phyloP scores from a whole-genome alignment of 129 eudicot genomes.

The Deinandra increscens region DNA sequence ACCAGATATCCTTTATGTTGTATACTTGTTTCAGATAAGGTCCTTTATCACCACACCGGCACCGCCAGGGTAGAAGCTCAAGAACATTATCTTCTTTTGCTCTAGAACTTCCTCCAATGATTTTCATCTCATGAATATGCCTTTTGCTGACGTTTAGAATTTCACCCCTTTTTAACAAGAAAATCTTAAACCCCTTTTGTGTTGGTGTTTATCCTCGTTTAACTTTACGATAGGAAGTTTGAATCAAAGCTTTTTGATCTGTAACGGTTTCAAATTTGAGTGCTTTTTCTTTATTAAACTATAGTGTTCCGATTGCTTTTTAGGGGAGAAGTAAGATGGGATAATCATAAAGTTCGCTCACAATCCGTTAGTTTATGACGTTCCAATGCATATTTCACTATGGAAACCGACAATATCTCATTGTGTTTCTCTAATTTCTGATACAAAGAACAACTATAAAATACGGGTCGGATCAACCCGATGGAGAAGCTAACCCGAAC shows the following conservation, averaged over 20 bases:
- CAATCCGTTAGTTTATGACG: slow-evolving; percentile 2
- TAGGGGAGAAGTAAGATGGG: slow-evolving; percentile 31
- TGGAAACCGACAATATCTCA: slow-evolving; percentile 48
- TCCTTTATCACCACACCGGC: too few species aligned
- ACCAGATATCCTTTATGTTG: too few species aligned
- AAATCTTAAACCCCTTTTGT: slow-evolving; percentile 4
- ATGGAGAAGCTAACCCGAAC: slow-evolving; percentile 27
- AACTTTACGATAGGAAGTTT: slow-evolving; percentile 25
- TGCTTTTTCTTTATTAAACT: slow-evolving; percentile 28
- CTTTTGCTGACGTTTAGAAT: neutral
- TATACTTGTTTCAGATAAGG: too few species aligned
- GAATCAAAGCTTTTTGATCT: slow-evolving; percentile 33
- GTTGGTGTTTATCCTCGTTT: neutral
- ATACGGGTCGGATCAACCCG: slow-evolving; percentile 24
- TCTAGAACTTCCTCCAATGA: neutral
- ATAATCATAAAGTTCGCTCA: slow-evolving; percentile 1
- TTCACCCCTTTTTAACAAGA: neutral
- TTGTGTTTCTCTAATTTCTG: slow-evolving; percentile 37
- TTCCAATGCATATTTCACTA: slow-evolving; percentile 43
- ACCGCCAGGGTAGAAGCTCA: slow-evolving; percentile 43
- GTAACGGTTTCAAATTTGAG: slow-evolving; percentile 9
- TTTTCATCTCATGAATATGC: neutral
- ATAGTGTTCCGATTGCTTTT: slow-evolving; percentile 14
- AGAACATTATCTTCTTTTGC: slow-evolving; percentile 21
- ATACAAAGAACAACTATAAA: slow-evolving; percentile 38